phyloP scores from a whole-genome alignment of 75 land plant species.

The Picea sitchensis region DNA sequence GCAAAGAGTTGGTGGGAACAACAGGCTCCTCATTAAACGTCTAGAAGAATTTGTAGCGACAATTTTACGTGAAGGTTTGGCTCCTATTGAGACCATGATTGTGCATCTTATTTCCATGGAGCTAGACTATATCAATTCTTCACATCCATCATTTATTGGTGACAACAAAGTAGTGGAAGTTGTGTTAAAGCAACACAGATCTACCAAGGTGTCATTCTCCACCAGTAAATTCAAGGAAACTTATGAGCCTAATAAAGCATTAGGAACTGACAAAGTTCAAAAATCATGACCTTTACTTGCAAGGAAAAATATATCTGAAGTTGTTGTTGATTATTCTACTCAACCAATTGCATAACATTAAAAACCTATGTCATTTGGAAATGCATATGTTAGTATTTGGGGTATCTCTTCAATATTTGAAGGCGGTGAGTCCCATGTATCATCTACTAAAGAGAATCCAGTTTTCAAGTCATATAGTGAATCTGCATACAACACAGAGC shows the following conservation, averaged over 20 bases:
- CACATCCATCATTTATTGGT: conserved; percentile 93
- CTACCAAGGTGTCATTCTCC: conserved; percentile 43
- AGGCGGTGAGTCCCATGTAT: conserved; percentile 34
- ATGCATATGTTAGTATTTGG: conserved; percentile 22
- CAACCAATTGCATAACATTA: too few relatives aligned
- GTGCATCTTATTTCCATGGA: conserved; percentile 96
- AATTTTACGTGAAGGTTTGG: conserved; percentile 75
- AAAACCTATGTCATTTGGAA: too few relatives aligned
- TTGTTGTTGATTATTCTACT: conserved; percentile 29
- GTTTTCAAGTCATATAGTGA: conserved; percentile 30
- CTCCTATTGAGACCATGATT: conserved; percentile 91
- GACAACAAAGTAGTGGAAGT: conserved; percentile 90
- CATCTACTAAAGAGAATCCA: conserved; percentile 30
- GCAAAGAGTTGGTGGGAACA: too few relatives aligned
- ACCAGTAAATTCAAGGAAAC: conserved; percentile 46
- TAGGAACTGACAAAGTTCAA: conserved; percentile 35
- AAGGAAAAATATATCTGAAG: conserved; percentile 53
- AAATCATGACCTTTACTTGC: conserved; percentile 78
- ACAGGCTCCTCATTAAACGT: conserved; percentile 18
- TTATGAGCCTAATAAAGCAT: conserved; percentile 34
- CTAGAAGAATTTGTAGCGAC: conserved; percentile 84
- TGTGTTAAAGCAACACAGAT: conserved; percentile 65
- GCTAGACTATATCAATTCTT: conserved; percentile 99
- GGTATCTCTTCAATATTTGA: conserved; percentile 84
- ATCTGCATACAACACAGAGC: conserved; percentile 19